Evolutionary conservation across 2,329 filamentous ascomycete species (phyloP).

Genomic region (Colletotrichum sp.): DNA sequence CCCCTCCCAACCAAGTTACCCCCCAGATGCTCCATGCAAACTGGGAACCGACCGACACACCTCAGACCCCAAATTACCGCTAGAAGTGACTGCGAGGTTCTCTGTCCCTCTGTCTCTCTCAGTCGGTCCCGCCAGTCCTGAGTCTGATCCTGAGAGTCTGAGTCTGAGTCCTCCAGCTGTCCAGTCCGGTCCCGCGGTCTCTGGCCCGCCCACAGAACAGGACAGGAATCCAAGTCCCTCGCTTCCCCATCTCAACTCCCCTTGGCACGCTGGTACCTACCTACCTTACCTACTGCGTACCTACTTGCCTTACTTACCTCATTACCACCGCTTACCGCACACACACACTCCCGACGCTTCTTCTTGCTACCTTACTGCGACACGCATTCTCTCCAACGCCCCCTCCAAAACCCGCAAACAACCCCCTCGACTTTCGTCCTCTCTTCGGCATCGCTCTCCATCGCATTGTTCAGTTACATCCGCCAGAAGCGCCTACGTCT

Average conservation of each 20-base stretch:
- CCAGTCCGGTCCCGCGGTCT: not conserved
- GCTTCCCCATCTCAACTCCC: constrained; percentile 18
- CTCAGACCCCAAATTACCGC: not conserved
- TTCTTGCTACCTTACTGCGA: not conserved
- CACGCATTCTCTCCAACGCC: not conserved
- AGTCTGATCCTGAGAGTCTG: not conserved
- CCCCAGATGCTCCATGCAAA: not conserved
- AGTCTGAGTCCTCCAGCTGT: not conserved
- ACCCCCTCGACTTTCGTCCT: not conserved
- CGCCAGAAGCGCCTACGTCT: not conserved
- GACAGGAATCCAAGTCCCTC: not conserved
- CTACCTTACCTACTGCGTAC: not conserved
- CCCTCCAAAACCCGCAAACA: constrained; percentile 7
- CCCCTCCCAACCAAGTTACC: not conserved
- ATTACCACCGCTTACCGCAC: not conserved
- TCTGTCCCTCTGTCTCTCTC: not conserved
- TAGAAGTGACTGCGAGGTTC: not conserved
- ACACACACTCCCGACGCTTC: not conserved
- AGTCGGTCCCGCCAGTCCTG: not conserved
- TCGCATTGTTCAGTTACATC: not conserved
- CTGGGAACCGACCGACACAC: not conserved
- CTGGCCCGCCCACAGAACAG: not conserved
- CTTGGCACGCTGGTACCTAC: not conserved
- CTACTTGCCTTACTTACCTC: not conserved
- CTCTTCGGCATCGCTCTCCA: not conserved